Base-by-base conservation (phyloP, 2,329 filamentous ascomycete species). In the Teratosphaeria nubilosa region DNA sequence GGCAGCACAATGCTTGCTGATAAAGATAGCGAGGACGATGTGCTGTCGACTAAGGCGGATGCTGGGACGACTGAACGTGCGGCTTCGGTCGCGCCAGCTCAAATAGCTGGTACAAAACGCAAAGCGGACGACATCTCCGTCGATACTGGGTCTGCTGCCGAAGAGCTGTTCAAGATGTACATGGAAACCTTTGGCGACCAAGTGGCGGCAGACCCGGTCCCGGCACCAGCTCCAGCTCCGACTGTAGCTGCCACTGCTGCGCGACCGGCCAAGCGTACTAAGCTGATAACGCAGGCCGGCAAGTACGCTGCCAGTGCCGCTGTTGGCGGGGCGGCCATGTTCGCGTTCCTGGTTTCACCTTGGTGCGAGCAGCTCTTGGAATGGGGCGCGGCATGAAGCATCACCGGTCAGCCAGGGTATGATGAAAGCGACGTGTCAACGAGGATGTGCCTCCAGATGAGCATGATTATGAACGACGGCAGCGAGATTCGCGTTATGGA, bases 291-390 rank as follows among this genome's bases (percentile, higher is more conserved):
- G 51, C 24, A 53, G 9, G 51, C 54, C 4, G 60, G 58, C 37
- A 64, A 61, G 53, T 57, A 62, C 52, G 62, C 63, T 9, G 62
- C 58, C 7, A 55, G 53, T 16, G 64, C 64, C 41, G 55, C 58
- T 14, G 55, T 63, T n/a, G 68, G 68, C 34, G 61, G 60, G 3
- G 61, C 62, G 27, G 66, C 62, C 25, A 62, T 61, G 20, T 54
- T 66, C 30, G 65, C 65, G 5, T 67, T 70, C 58, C 58, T 70
- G 24, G 63, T 59, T 45, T 68, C 65, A 58, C 59, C 66, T 9
- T 63, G 64, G 51, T 65, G 64, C 32, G 58, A 66, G 58, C 60
- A 58, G 37, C 50, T 66, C n/a, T 61, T 66, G 10, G 60, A 67
- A 27, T 54, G 53, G 53, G 53, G 20, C 9, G 50, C 22, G 16